Evolutionary conservation across 352 stramenopile genomes (phyloP).

Genomic region (Phytophthora hibernalis): DNA sequence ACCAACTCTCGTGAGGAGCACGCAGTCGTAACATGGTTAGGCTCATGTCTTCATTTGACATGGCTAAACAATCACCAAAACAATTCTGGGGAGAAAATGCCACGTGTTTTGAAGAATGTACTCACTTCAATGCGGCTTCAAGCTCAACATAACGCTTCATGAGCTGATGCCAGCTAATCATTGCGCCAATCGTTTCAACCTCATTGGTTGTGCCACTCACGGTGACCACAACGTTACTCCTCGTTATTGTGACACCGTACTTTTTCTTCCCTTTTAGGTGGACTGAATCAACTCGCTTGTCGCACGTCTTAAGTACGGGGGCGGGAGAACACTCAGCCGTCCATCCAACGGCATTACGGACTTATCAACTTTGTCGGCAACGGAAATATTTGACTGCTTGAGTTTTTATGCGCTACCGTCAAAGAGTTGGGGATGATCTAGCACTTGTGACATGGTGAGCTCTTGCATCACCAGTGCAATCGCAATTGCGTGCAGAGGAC

Average conservation of each 20-base stretch:
- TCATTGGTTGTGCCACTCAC: background rate
- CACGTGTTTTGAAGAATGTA: background rate
- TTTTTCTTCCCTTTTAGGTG: constrained; percentile 1
- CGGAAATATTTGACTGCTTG: no score
- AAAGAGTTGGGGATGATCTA: no score
- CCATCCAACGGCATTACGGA: no score
- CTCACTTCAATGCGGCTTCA: background rate
- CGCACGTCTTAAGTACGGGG: background rate
- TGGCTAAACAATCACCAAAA: background rate
- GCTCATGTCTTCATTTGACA: background rate
- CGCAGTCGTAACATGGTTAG: background rate
- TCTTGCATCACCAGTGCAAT: no score
- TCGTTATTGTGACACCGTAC: background rate
- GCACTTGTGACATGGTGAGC: no score
- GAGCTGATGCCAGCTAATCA: background rate
- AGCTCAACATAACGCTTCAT: background rate
- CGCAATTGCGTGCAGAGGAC: no score
- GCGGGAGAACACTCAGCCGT: no score
- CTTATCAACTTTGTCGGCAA: no score
- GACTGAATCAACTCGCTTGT: background rate
- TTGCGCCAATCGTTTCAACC: constrained; percentile 2
- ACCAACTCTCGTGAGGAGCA: background rate
- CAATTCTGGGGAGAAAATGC: background rate
- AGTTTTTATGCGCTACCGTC: no score
- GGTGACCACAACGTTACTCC: background rate